Evolutionary conservation across 805 yeast species (phyloP), one percentile per base, ranked within the genome.

Genomic region (Metschnikowia santaceciliae): DNA sequence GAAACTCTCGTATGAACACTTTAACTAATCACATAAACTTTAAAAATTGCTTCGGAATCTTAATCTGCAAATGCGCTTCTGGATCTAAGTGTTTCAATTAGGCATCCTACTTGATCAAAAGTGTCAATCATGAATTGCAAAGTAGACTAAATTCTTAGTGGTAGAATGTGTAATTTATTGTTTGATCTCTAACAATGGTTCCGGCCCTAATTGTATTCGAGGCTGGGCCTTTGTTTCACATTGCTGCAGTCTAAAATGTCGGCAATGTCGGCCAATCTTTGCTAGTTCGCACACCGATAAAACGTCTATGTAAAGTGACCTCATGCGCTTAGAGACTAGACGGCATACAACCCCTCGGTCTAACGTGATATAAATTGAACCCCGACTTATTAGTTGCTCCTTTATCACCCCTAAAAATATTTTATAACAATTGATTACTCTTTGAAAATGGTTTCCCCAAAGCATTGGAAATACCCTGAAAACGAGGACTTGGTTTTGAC

Each of bases 401-500:
- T 19, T 19, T 14, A 8, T 14, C 13, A 3, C 42, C 13, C 8
- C 5, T n/a, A 14, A 11, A 22, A 6, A 23, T 11, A 23, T 4
- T 22, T 13, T 6, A 14, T 19, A 19, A 19, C 19, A 37, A 19
- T 37, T 37, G 23, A 11, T 11, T 13, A 37, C 20, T 22, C 14
- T 15, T 13, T 13, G 15, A 20, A 3, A 47, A 56, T 52, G 58
- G 51, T 54, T 10, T 51, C 50, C 7, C 51, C 50, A 8, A 75
- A 79, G 56, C 84, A 80, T 61, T 80, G 84, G 84, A 67, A 66
- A 35, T 80, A 78, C 61, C 61, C 65, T 33, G 49, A 61, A 35
- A 59, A 72, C 36, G 74, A 72, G 32, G 82, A 79, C 54, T 60
- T 79, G 13, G 81, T 78, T 15, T 66, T 71, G 42, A 55, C 78